A percentile compares a stretch with the other conserved stretches of the same genome.
phyloP scores from a whole-genome alignment of 495 filamentous ascomycete species.

The Durotheca rogersii region DNA sequence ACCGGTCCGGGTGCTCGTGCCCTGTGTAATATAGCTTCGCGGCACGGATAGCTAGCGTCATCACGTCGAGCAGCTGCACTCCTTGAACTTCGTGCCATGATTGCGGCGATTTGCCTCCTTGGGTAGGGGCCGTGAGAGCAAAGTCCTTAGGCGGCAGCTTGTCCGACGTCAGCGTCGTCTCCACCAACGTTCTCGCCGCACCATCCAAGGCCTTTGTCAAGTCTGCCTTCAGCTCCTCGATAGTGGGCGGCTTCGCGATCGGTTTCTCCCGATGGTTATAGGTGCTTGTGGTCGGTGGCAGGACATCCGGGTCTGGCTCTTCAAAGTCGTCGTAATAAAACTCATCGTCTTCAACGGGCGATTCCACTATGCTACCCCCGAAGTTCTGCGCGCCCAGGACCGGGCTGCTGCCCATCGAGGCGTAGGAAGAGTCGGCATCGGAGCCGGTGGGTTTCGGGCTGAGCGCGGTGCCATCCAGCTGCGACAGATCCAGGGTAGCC shows the following conservation, averaged over 20 bases:
- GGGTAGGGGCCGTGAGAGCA: slow-evolving; percentile 26
- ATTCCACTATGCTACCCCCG: slow-evolving; percentile 50
- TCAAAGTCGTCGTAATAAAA: slow-evolving; percentile 60
- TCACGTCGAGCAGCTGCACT: slow-evolving; percentile 84
- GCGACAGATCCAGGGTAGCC: slow-evolving; percentile 51
- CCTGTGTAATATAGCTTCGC: slow-evolving; percentile 93
- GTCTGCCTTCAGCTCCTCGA: slow-evolving; percentile 72
- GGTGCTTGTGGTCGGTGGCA: slow-evolving; percentile 93
- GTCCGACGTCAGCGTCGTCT: slow-evolving; percentile 36
- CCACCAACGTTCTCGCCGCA: slow-evolving; percentile 63
- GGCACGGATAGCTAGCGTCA: slow-evolving; percentile 89
- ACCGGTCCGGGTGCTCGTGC: slow-evolving; percentile 75
- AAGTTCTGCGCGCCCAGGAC: slow-evolving; percentile 47
- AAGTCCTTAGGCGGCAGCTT: slow-evolving; percentile 33
- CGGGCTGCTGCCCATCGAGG: slow-evolving; percentile 57
- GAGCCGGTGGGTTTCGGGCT: slow-evolving; percentile 41
- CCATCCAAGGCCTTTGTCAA: slow-evolving; percentile 65
- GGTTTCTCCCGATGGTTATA: slow-evolving; percentile 87
- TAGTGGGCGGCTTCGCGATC: slow-evolving; percentile 81
- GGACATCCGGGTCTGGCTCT: slow-evolving; percentile 68
- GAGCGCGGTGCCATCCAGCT: slow-evolving; percentile 41
- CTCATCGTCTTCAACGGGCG: slow-evolving; percentile 60
- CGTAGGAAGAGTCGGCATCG: slow-evolving; percentile 56
- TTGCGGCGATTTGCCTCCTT: slow-evolving; percentile 42
- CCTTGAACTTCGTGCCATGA: slow-evolving; percentile 88